phyloP scores from a whole-genome alignment of 345 rosid species.

The Populus tremula region DNA sequence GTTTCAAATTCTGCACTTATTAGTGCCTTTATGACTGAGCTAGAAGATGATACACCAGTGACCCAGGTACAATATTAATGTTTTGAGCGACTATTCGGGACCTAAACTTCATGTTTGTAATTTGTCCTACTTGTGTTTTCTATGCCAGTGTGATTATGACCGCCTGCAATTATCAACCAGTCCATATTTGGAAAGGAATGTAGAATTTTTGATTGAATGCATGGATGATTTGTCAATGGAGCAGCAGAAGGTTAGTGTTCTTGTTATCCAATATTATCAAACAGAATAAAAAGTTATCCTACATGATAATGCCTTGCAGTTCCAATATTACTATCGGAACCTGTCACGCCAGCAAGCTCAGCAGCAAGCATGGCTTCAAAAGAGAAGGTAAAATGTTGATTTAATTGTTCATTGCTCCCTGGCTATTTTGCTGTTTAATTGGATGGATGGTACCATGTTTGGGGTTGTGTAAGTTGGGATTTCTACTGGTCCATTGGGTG shows the following conservation, averaged over 20 bases:
- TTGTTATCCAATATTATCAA: conserved; percentile 1
- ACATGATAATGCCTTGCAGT: conserved; percentile 42
- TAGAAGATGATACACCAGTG: conserved; percentile 85
- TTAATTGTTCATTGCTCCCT: not conserved
- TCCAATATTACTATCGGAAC: conserved; percentile 79
- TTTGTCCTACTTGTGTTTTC: not conserved
- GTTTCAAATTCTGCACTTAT: conserved; percentile 97
- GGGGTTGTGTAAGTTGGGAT: not conserved
- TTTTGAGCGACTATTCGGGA: not conserved
- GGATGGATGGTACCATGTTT: not conserved
- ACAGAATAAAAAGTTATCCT: not conserved
- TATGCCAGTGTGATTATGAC: conserved; percentile 77
- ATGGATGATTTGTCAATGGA: conserved; percentile 92
- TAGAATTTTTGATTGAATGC: conserved; percentile 95
- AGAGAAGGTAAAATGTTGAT: conserved; percentile 60
- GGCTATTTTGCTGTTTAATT: not conserved
- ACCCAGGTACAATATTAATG: conserved; percentile 54
- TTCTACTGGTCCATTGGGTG: not conserved
- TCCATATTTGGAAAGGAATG: conserved; percentile 82
- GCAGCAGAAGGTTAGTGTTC: conserved; percentile 77
- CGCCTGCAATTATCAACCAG: conserved; percentile 78
- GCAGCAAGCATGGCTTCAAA: conserved; percentile 99
- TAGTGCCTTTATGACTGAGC: conserved; percentile 94
- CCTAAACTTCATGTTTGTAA: not conserved
- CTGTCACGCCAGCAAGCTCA: conserved; percentile 94